These are phyloP conservation scores for Gossypium raimondii DNA, from an alignment of 345 rosid species.

Conservation along the genomic window DNA sequence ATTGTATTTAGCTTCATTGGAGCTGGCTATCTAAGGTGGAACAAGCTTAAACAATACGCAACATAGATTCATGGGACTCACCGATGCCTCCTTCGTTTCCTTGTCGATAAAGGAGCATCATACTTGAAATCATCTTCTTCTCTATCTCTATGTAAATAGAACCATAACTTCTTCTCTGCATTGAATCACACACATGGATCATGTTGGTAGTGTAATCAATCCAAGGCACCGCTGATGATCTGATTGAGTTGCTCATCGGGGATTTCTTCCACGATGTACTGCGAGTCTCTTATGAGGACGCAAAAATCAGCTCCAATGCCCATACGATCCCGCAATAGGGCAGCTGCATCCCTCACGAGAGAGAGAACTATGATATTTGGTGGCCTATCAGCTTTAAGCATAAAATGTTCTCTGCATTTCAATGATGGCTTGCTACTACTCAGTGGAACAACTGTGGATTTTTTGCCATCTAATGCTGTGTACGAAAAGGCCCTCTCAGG, in stretches of 20 bases:
- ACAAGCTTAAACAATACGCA: neutral
- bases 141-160: slow-evolving; percentile 41
- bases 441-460: slow-evolving; percentile 40
- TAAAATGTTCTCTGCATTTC: slow-evolving; percentile 42
- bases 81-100: slow-evolving; percentile 25
- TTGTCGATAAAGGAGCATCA: slow-evolving; percentile 35
- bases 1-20: neutral
- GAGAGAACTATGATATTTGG: slow-evolving; percentile 37
- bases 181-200: slow-evolving; percentile 42
- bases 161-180: slow-evolving; percentile 37
- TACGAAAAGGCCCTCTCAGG: slow-evolving; percentile 40
- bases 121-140: slow-evolving; percentile 42
- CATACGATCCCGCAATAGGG: slow-evolving; percentile 34
- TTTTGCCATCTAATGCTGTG: slow-evolving; percentile 41
- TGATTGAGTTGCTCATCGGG: slow-evolving; percentile 35
- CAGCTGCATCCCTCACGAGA: slow-evolving; percentile 43
- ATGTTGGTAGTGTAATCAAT: slow-evolving; percentile 36
- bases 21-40: neutral
- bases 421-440: slow-evolving; percentile 41
- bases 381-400: slow-evolving; percentile 46
- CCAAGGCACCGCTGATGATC: slow-evolving; percentile 40
- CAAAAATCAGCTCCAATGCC: slow-evolving; percentile 47
- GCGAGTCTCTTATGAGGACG: slow-evolving; percentile 35
- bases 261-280: slow-evolving; percentile 38
- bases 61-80: neutral